Conservation (phyloP, 345 rosid genomes). For the Acer yangbiense region DNA sequence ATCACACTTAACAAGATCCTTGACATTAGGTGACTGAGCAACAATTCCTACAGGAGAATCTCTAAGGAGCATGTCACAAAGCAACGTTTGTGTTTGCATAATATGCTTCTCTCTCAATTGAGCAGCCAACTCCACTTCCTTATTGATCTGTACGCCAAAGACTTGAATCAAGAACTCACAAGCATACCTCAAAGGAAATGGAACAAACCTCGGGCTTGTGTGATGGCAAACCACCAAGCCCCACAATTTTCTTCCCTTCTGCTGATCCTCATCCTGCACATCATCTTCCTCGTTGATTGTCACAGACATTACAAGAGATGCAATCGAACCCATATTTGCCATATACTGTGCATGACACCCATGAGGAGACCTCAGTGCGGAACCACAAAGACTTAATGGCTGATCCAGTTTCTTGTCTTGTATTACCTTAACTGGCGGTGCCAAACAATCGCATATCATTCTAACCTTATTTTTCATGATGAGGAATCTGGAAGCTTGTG, state of each 20-base stretch:
- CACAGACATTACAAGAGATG: constrained; percentile 87
- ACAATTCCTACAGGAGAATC: constrained; percentile 80
- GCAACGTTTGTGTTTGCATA: constrained; percentile 67
- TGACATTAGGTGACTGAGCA: constrained; percentile 74
- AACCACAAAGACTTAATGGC: constrained; percentile 77
- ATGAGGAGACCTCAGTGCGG: constrained; percentile 83
- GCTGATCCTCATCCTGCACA: constrained; percentile 41
- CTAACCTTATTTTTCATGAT: constrained; percentile 85
- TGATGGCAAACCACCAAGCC: constrained; percentile 96
- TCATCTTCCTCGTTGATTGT: constrained; percentile 64
- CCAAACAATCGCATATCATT: constrained; percentile 80
- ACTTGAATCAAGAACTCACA: constrained; percentile 86
- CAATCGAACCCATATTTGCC: constrained; percentile 83
- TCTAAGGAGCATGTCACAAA: constrained; percentile 88
- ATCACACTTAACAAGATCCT: constrained; percentile 88
- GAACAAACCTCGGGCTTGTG: constrained; percentile 67
- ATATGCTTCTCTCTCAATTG: constrained; percentile 74
- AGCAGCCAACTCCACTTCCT: constrained; percentile 70
- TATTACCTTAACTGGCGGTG: constrained; percentile 60
- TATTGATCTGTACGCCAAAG: constrained; percentile 73
- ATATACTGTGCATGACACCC: constrained; percentile 84
- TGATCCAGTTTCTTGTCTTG: constrained; percentile 64
- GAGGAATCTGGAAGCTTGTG: constrained; percentile 84
- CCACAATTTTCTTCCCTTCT: constrained; percentile 66
- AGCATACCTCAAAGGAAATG: constrained; percentile 81